A percentile compares a stretch with the other conserved stretches of the same genome.
phyloP scores from a whole-genome alignment of 306 rosid genomes.

The Cicer bijugum region DNA sequence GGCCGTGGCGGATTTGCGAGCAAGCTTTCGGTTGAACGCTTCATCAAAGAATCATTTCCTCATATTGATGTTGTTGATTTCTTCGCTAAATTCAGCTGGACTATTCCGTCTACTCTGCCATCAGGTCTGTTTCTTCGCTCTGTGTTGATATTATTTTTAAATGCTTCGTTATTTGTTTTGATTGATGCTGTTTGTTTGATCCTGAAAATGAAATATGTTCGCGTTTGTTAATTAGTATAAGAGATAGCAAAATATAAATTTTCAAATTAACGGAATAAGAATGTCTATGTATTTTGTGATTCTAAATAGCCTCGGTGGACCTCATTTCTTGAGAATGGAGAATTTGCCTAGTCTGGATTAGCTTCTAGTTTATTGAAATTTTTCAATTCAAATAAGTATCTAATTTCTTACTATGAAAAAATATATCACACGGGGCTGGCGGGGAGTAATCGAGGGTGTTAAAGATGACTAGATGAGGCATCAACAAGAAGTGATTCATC shows the following conservation, averaged over 20 bases:
- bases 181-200: background rate
- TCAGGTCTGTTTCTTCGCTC: slow-evolving; percentile 48
- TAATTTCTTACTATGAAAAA: background rate
- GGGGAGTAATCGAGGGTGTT: no score
- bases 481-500: no score
- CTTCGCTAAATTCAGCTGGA: slow-evolving; percentile 74
- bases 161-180: background rate
- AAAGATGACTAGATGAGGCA: no score
- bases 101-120: slow-evolving; percentile 56
- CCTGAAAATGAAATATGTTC: background rate
- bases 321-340: background rate
- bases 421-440: no score
- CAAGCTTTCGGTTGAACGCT: slow-evolving; percentile 68
- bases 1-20: slow-evolving; percentile 52
- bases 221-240: no score
- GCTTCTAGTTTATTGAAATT: background rate
- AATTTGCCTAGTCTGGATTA: background rate
- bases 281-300: background rate
- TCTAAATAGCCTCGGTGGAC: background rate
- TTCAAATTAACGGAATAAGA: background rate
- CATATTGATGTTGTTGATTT: slow-evolving; percentile 50
- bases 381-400: background rate
- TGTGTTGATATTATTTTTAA: background rate
- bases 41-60: slow-evolving; percentile 53
- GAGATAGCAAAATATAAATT: no score